Evolutionary conservation across 2,329 filamentous ascomycete genomes (phyloP).

Genomic region (Hyphodiscus sp.): DNA sequence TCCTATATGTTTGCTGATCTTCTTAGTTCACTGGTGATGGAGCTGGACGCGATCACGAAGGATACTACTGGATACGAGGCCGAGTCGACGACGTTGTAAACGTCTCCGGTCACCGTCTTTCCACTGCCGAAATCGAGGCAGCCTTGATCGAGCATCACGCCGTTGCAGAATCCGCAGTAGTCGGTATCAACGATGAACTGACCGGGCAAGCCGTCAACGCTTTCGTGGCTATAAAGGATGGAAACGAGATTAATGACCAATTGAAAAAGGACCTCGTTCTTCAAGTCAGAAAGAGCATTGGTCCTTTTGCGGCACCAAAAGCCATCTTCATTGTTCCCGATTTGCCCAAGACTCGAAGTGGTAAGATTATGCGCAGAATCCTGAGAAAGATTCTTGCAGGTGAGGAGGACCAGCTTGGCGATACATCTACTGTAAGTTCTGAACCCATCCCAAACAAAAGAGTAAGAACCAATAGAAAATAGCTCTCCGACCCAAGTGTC

Average conservation of each 20-base stretch:
- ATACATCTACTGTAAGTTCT: conserved; percentile 68
- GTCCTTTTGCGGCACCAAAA: conserved; percentile 95
- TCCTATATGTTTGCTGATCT: conserved; percentile 9
- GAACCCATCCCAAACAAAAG: conserved; percentile 10
- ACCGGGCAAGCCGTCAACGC: conserved; percentile 97
- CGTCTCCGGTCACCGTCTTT: conserved; percentile 91
- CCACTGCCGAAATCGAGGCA: conserved; percentile 96
- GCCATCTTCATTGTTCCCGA: conserved; percentile 86
- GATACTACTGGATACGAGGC: conserved; percentile 99
- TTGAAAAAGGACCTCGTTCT: conserved; percentile 89
- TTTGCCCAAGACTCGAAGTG: conserved; percentile 92
- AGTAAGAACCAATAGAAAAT: conserved; percentile 8
- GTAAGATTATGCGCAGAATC: conserved; percentile 98
- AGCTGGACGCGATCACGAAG: conserved; percentile 91
- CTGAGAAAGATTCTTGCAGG: conserved; percentile 94
- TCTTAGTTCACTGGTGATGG: conserved; percentile 82
- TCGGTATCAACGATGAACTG: conserved; percentile 87
- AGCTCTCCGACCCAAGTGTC: conserved; percentile 85
- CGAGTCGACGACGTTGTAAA: conserved; percentile 99
- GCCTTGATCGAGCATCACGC: conserved; percentile 86
- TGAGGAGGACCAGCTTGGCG: conserved; percentile 94
- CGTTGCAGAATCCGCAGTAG: conserved; percentile 91
- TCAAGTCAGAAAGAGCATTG: conserved; percentile 95
- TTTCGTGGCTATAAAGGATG: conserved; percentile 88
- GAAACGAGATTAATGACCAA: conserved; percentile 66